Percentiles rank a stretch among this genome's conserved stretches.
These are phyloP conservation scores for Russula dissimulans DNA, from an alignment of 768 basidiomycete genomes.

Conservation along the genomic window DNA sequence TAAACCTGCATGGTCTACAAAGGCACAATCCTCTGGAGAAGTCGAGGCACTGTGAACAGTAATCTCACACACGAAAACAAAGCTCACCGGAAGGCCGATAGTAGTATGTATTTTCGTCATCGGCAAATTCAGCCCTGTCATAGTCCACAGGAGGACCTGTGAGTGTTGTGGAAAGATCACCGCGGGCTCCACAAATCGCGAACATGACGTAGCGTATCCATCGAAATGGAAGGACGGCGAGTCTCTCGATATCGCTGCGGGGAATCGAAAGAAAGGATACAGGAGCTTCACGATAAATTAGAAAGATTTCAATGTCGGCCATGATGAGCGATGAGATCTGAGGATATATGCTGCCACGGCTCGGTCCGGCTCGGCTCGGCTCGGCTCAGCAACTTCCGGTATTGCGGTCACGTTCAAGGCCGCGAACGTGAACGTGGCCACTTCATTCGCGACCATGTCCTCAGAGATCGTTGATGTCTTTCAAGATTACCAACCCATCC, in stretches of 20 bases:
- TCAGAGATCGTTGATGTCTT: constrained; percentile 30
- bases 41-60: neutral
- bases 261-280: too few species aligned
- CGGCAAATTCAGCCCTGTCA: neutral
- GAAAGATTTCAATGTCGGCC: too few species aligned
- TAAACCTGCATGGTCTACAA: neutral
- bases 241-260: too few species aligned
- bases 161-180: neutral
- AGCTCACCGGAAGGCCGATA: neutral
- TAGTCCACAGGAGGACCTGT: too few species aligned
- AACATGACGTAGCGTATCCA: too few species aligned
- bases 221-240: too few species aligned
- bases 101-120: neutral
- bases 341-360: too few species aligned
- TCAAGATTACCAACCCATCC: constrained; percentile 31
- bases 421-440: neutral
- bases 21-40: neutral
- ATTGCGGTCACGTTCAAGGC: too few species aligned
- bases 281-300: too few species aligned
- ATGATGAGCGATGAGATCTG: too few species aligned
- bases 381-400: too few species aligned
- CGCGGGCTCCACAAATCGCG: neutral
- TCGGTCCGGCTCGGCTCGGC: too few species aligned
- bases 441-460: neutral
- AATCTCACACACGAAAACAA: neutral